Conservation (phyloP, 148 eudicot species). For the Fagopyrum homotropicum region DNA sequence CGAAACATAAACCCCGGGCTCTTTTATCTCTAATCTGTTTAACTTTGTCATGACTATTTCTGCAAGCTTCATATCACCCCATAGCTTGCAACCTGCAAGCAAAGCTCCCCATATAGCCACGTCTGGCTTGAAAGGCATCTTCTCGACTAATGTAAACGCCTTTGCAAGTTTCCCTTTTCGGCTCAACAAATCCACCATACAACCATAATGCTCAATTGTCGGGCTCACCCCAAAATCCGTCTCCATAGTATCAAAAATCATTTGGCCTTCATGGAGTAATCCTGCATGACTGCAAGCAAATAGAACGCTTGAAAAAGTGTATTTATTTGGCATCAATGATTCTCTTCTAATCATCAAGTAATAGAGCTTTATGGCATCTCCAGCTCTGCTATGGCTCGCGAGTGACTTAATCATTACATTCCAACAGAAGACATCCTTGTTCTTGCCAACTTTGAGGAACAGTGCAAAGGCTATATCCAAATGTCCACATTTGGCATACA, state of each 20-base stretch:
- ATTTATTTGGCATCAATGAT: slow-evolving; percentile 24
- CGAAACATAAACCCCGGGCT: slow-evolving; percentile 26
- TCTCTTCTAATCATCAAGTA: slow-evolving; percentile 19
- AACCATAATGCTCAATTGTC: slow-evolving; percentile 27
- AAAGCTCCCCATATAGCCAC: slow-evolving; percentile 35
- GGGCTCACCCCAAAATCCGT: slow-evolving; percentile 15
- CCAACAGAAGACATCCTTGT: slow-evolving; percentile 33
- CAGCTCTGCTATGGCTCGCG: slow-evolving; percentile 29
- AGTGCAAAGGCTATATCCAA: slow-evolving; percentile 23
- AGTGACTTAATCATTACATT: slow-evolving; percentile 37
- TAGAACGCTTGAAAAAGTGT: slow-evolving; percentile 20
- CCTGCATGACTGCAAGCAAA: slow-evolving; percentile 40
- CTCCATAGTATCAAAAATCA: slow-evolving; percentile 24
- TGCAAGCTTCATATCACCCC: slow-evolving; percentile 23
- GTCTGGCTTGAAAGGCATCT: slow-evolving; percentile 33
- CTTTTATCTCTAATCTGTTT: slow-evolving; percentile 13
- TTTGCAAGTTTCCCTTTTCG: slow-evolving; percentile 28
- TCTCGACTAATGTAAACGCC: slow-evolving; percentile 15
- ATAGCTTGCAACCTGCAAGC: slow-evolving; percentile 25
- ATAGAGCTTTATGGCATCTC: slow-evolving; percentile 30
- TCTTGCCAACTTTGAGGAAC: slow-evolving; percentile 23
- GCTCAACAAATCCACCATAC: slow-evolving; percentile 28
- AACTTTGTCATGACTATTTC: slow-evolving; percentile 20
- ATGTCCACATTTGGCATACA: slow-evolving; percentile 43
- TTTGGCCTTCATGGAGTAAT: slow-evolving; percentile 25